Conservation (phyloP, 495 filamentous ascomycete species). For the Parachaetomium inaequale region DNA sequence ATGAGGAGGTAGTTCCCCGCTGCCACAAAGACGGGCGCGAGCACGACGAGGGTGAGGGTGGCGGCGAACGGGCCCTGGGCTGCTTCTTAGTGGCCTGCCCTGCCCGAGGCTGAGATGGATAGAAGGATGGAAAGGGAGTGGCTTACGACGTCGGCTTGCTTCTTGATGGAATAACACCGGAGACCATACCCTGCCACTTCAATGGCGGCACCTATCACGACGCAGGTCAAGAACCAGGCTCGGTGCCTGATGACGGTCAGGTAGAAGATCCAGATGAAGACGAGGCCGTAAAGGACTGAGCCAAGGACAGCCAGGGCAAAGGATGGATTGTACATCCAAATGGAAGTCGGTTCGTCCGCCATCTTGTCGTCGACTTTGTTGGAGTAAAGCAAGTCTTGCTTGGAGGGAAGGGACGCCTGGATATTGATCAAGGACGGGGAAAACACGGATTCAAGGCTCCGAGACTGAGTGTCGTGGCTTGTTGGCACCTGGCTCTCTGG, state of each 20-base stretch:
- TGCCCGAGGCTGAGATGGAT: not conserved
- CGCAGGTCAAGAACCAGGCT: slow-evolving; percentile 32
- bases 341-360: not conserved
- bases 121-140: slow-evolving; percentile 13
- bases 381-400: not conserved
- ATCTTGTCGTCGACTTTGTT: not conserved
- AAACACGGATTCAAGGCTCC: no score
- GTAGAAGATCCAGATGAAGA: slow-evolving; percentile 28
- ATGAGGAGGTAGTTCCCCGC: slow-evolving; percentile 49
- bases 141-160: slow-evolving; percentile 32
- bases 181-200: slow-evolving; percentile 46
- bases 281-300: slow-evolving; percentile 28
- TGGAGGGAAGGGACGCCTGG: no score
- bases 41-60: slow-evolving; percentile 51
- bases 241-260: slow-evolving; percentile 29
- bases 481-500: no score
- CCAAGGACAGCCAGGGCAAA: slow-evolving; percentile 29
- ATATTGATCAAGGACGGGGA: not conserved
- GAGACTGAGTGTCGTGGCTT: no score
- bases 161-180: slow-evolving; percentile 34
- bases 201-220: slow-evolving; percentile 35
- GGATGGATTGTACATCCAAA: slow-evolving; percentile 34
- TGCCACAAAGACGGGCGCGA: slow-evolving; percentile 47
- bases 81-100: not conserved
- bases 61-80: slow-evolving; percentile 51